Base-by-base conservation (phyloP, 805 yeast species). In the Ogataea methylovora region DNA sequence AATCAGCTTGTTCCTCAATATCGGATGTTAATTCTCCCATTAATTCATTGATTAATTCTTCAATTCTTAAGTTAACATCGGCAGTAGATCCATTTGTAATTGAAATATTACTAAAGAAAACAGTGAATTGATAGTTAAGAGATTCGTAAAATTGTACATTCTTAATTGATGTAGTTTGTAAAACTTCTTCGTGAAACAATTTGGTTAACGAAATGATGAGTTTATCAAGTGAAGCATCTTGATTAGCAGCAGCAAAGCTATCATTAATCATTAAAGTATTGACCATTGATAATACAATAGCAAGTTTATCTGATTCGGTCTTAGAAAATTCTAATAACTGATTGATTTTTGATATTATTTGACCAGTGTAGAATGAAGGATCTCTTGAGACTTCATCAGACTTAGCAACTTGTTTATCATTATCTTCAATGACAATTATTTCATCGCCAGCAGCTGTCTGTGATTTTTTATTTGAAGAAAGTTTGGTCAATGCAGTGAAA, bases 181-280 rank as follows among this genome's bases (percentile, higher is more conserved):
- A 42, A n/a, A 41, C 32, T n/a, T 38, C 30, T 8, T 48, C 44
- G 24, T 44, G 51, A 36, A 54, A 57, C 4, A 32, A 24, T n/a
- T 41, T 43, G 27, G 41, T 29, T 11, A 49, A 14, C 3, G 35
- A 21, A 6, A 41, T 39, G 6, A 45, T 27, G 10, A 45, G 16
- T 20, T 35, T 41, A 5, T 16, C 33, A 14, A 39, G 32, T 11
- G 24, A 33, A 3, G 33, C 11, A 9, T 34, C 33, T 29, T 46
- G 52, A 18, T 42, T 43, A 19, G 49, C 27, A 22, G 25, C 16
- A 20, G 33, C 31, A 48, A 50, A 31, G 34, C 42, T 27, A 41
- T 43, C 24, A 37, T 37, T 29, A 34, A 42, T 10, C 16, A 44
- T 13, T 32, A 49, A 10, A 30, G 34, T 23, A 43, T 46, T 29